These are phyloP conservation scores for Cenchrus americanus DNA, from an alignment of 176 grass and related monocot genomes.

Conservation along the genomic window DNA sequence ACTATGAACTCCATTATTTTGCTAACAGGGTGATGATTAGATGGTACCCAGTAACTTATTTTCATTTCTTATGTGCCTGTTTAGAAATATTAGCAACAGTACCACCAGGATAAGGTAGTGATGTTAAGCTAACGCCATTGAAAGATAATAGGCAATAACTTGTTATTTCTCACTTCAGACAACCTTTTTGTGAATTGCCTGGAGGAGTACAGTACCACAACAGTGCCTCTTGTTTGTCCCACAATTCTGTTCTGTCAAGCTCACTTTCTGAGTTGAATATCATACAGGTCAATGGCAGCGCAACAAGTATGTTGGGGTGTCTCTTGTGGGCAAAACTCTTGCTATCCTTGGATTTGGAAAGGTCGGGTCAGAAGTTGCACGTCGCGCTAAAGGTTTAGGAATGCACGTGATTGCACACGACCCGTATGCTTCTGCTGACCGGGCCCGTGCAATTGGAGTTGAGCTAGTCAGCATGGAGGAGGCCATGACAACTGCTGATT, in stretches of 20 bases:
- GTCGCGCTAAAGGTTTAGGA: constrained; percentile 79
- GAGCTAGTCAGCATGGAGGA: constrained; percentile 80
- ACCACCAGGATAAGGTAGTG: background rate
- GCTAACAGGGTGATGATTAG: background rate
- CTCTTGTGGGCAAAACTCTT: constrained; percentile 80
- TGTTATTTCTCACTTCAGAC: background rate
- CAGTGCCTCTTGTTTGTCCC: background rate
- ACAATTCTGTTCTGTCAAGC: background rate
- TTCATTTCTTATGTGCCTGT: background rate
- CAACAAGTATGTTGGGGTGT: constrained; percentile 87
- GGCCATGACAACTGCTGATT: constrained; percentile 70
- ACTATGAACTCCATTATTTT: background rate
- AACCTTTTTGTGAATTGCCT: background rate
- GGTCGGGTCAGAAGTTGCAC: constrained; percentile 82
- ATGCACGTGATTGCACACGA: constrained; percentile 88
- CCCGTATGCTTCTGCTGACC: constrained; percentile 86
- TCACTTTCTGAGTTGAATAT: constrained; percentile 20
- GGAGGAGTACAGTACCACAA: background rate
- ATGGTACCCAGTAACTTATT: background rate
- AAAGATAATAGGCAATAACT: background rate
- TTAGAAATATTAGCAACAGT: background rate
- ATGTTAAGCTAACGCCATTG: background rate
- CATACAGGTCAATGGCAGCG: constrained; percentile 69
- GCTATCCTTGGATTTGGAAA: constrained; percentile 87
- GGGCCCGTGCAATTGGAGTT: constrained; percentile 75